Conservation (phyloP, 495 filamentous ascomycete species). For the Trichocladium uniseriatum region DNA sequence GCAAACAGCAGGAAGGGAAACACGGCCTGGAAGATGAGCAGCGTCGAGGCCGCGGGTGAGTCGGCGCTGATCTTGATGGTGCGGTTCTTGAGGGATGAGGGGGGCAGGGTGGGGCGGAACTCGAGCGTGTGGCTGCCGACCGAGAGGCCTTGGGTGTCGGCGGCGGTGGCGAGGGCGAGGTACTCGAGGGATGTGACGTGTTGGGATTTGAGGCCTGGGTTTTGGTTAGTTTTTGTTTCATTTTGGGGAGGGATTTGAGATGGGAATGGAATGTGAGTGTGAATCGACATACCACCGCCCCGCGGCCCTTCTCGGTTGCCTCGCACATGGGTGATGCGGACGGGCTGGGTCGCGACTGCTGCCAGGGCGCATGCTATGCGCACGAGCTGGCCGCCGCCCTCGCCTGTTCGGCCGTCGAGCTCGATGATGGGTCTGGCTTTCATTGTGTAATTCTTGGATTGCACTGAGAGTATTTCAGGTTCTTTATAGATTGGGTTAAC, state of each 20-base stretch:
- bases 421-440: conserved; percentile 1
- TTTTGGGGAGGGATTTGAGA: neutral
- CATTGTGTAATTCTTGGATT: no score
- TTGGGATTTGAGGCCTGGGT: conserved; percentile 60
- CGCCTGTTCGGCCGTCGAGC: conserved; percentile 63
- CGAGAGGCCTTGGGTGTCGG: conserved; percentile 44
- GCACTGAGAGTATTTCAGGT: no score
- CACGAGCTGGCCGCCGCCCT: conserved; percentile 79
- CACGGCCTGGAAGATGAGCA: conserved; percentile 73
- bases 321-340: conserved; percentile 60
- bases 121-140: conserved; percentile 47
- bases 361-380: conserved; percentile 62
- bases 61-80: conserved; percentile 37
- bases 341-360: conserved; percentile 52
- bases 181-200: conserved; percentile 61
- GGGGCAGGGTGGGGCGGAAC: conserved; percentile 38
- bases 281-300: conserved; percentile 30
- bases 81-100: conserved; percentile 28
- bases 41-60: conserved; percentile 42
- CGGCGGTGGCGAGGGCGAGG: conserved; percentile 54
- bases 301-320: conserved; percentile 48
- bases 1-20: conserved; percentile 67
- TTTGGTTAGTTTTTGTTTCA: neutral
- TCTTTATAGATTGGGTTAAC: no score
- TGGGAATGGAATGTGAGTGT: neutral